Base-by-base conservation (phyloP, 352 stramenopile genomes). In the Globisporangium cederbergense region DNA sequence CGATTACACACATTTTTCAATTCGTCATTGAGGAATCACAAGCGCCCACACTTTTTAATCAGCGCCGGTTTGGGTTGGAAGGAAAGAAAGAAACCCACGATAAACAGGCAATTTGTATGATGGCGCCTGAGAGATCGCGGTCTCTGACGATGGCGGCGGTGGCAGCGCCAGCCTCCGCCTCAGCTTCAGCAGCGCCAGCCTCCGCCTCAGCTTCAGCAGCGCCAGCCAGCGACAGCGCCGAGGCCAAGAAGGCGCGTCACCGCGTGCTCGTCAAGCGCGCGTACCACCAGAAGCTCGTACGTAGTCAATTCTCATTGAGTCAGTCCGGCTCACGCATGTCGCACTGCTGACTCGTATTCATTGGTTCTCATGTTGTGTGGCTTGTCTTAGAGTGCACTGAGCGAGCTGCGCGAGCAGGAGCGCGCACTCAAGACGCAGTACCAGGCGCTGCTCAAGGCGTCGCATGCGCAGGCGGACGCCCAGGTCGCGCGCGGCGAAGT, bases 181-280 rank as follows among this genome's bases (percentile, higher is more conserved):
- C 32, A 4, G 32, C 32, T 36, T 36, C 6, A 36, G 32, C 18
- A 32, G n/a, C 32, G 9, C 0, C 5, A 2, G 10, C 16, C 22
- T n/a, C 11, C 4, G 10, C 32, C 32, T 36, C 32, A 4, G 32
- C 32, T 36, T 36, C 6, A 36, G 32, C 18, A 32, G n/a, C 32
- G 9, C 0, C 5, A 2, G 10, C 16, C 22, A 13, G 5, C 11
- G 10, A 9, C 32, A 18, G 20, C 14, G 58, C 32, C 1, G 60
- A 66, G 13, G 60, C 43, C 45, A 62, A 62, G 46, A 51, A 53
- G 9, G 56, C 56, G 43, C 50, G 52, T 42, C 71, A 78, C 52
- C 65, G 71, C 18, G 56, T 75, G 40, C 67, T 71, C n/a, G 71
- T 78, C 57, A 75, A 78, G 56, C 68, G 71, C 34, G 62, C 68